phyloP scores from a whole-genome alignment of 1,284 basidiomycete species.

The Sporisorium graminicola region DNA sequence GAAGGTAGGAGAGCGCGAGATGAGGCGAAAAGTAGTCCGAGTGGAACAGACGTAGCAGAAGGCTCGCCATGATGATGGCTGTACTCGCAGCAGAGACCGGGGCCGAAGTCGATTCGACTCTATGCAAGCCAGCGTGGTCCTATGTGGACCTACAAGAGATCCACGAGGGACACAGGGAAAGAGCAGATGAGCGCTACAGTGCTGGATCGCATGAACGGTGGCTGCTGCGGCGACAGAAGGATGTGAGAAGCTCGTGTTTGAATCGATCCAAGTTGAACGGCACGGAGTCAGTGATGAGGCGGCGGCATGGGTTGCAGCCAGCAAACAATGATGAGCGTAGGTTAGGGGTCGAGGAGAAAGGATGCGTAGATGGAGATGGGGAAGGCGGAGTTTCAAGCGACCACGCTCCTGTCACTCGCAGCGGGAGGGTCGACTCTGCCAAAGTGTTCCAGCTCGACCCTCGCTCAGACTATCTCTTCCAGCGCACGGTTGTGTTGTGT shows the following conservation, averaged over 20 bases:
- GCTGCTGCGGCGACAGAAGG: neutral
- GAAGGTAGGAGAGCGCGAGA: constrained; percentile 66
- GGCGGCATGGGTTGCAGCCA: constrained; percentile 1
- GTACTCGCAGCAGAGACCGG: neutral
- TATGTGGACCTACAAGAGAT: neutral
- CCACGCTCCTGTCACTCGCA: neutral
- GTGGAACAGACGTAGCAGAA: constrained; percentile 67
- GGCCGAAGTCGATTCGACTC: neutral
- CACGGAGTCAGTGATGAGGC: neutral
- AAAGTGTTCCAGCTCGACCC: neutral
- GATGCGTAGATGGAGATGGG: neutral
- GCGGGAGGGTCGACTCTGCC: neutral
- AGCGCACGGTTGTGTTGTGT: neutral
- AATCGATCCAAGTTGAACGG: neutral
- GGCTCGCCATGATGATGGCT: constrained; percentile 63
- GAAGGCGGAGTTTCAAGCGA: constrained; percentile 11
- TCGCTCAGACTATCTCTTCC: neutral
- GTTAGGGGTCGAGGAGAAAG: neutral
- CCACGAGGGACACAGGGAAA: neutral
- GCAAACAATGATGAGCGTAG: neutral
- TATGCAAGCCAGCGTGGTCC: neutral
- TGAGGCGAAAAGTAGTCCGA: constrained; percentile 68
- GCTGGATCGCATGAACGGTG: neutral
- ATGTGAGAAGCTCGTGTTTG: neutral
- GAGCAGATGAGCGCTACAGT: neutral